phyloP scores from a whole-genome alignment of 345 rosid genomes.

The Melastoma malabathricum region DNA sequence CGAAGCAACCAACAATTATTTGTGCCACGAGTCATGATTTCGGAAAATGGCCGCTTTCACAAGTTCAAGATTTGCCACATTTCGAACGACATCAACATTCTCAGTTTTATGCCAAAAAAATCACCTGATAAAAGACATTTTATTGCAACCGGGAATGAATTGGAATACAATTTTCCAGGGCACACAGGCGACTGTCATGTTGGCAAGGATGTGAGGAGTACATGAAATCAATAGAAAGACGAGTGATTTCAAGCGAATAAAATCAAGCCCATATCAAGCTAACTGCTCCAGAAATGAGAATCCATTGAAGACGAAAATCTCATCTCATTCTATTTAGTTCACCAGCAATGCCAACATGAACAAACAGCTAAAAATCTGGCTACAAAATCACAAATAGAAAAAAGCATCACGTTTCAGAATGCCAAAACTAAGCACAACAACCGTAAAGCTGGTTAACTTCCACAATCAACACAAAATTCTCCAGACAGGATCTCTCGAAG shows the following conservation, averaged over 20 bases:
- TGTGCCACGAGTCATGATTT: constrained; percentile 57
- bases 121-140: constrained; percentile 40
- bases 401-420: neutral
- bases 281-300: no score
- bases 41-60: constrained; percentile 62
- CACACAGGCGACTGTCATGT: no score
- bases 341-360: neutral
- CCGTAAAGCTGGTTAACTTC: no score
- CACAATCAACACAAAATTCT: neutral
- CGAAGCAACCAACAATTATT: no score
- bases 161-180: neutral
- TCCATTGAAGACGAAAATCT: no score
- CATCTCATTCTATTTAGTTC: constrained; percentile 7
- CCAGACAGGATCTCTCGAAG: no score
- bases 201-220: no score
- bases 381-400: constrained; percentile 27
- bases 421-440: no score
- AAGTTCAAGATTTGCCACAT: constrained; percentile 44
- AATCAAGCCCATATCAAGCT: no score
- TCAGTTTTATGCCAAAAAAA: constrained; percentile 78
- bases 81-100: constrained; percentile 54
- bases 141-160: neutral
- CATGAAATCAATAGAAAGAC: no score
- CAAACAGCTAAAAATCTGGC: constrained; percentile 46
- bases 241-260: no score